Evolutionary conservation across 2,329 filamentous ascomycete species (phyloP).

Genomic region (Monosporascus sp.): DNA sequence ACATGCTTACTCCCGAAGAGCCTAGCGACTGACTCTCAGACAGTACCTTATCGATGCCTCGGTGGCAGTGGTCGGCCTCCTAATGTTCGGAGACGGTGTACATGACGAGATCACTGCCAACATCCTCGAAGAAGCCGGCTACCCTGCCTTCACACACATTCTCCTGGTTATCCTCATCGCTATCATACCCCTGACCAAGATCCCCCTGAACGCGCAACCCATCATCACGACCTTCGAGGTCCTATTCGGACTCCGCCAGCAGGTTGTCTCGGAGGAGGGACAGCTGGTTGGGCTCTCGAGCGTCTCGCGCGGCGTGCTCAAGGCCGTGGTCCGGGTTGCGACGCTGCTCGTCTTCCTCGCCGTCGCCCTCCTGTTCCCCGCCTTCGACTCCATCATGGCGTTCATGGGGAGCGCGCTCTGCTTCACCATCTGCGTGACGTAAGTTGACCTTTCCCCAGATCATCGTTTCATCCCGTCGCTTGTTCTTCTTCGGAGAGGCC

Average conservation of each 20-base stretch:
- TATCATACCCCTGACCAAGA: conserved; percentile 91
- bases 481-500: background rate
- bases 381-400: conserved; percentile 86
- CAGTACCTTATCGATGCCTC: conserved; percentile 73
- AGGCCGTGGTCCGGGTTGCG: conserved; percentile 56
- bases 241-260: conserved; percentile 60
- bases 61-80: conserved; percentile 75
- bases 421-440: conserved; percentile 89
- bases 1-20: background rate
- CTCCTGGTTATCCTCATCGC: conserved; percentile 81
- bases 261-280: conserved; percentile 39
- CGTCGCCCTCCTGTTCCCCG: conserved; percentile 65
- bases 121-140: conserved; percentile 68
- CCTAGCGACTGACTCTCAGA: conserved; percentile 5
- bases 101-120: conserved; percentile 87
- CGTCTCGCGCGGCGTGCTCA: conserved; percentile 52
- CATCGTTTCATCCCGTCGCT: background rate
- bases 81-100: conserved; percentile 94
- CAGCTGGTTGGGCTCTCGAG: conserved; percentile 48
- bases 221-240: conserved; percentile 83
- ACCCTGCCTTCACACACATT: conserved; percentile 67
- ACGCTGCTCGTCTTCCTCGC: conserved; percentile 67
- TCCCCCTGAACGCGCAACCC: conserved; percentile 84
- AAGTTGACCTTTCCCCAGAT: conserved; percentile 18
- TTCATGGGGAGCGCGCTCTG: conserved; percentile 86